phyloP scores from a whole-genome alignment of 2,329 filamentous ascomycete species.

The Cladosporium austrohemisphaericum region DNA sequence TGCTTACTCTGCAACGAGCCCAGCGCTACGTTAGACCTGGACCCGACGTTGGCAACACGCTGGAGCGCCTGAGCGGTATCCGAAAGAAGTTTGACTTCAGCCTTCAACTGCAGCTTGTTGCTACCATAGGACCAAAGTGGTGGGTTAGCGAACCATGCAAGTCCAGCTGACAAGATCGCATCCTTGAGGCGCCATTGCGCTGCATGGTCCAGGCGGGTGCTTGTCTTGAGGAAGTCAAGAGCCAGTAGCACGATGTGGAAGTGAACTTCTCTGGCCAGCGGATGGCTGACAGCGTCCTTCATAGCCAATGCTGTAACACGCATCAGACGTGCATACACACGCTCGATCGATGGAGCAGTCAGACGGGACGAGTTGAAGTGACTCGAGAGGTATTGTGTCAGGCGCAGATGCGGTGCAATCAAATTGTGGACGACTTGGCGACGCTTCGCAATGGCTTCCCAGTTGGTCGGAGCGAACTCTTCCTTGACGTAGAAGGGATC shows the following conservation, averaged over 20 bases:
- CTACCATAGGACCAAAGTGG: conserved; percentile 94
- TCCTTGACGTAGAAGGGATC: conserved; percentile 90
- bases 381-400: conserved; percentile 86
- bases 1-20: conserved; percentile 74
- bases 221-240: conserved; percentile 70
- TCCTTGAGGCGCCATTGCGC: conserved; percentile 84
- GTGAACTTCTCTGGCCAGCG: conserved; percentile 85
- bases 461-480: conserved; percentile 90
- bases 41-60: conserved; percentile 59
- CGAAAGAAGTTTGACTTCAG: conserved; percentile 75
- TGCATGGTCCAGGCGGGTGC: conserved; percentile 59
- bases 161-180: conserved; percentile 75
- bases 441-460: conserved; percentile 66
- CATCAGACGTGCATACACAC: conserved; percentile 76
- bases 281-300: conserved; percentile 68
- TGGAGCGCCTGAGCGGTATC: conserved; percentile 70
- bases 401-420: conserved; percentile 77
- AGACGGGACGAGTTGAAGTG: conserved; percentile 93
- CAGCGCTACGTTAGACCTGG: conserved; percentile 45
- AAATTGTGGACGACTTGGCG: conserved; percentile 78
- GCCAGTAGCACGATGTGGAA: conserved; percentile 84
- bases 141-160: conserved; percentile 82
- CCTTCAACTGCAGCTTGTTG: conserved; percentile 88
- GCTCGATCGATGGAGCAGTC: conserved; percentile 75
- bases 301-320: conserved; percentile 74